Evolutionary conservation across 2,329 filamentous ascomycete genomes (phyloP), one percentile per base, ranked within the genome.

Genomic region (Xylariaceae sp.): DNA sequence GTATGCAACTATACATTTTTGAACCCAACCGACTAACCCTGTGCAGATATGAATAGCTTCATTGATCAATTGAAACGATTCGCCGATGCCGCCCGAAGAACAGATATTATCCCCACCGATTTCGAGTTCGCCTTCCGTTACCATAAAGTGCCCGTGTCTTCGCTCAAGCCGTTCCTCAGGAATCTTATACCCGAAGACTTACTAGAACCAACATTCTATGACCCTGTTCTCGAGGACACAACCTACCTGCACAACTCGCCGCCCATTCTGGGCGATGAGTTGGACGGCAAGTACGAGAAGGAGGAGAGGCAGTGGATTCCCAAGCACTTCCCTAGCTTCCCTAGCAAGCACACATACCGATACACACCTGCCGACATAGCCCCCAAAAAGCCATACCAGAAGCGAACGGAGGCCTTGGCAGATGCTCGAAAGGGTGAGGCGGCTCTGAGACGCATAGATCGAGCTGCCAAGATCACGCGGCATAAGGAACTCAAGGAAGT

Each of bases 281-380:
- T 86, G 2, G 84, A 81, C 54, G 83, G 83, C 36, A 74, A 76
- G 53, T 62, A 71, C 1, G 83, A 86, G 58, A 84, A 83, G 62
- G 74, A 78, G 8, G 67, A 72, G 12, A 80, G 79, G 61, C 52
- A 67, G 21, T 84, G 82, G 67, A 84, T 86, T 10, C 83, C 83
- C 0, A 68, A 71, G 34, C 74, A 75, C 0, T 84, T 86, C 48
- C 83, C 83, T 0, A 74, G 78, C 9, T 86, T 86, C 55, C 83
- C 83, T 0, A 84, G 81, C 65, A 80, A 79, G 43, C 82, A 86
- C 62, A 86, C 83, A 3, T 86, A 85, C 68, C 78, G 76, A 37
- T 80, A 78, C 62, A 86, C 83, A 0, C 78, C 79, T 1, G 75
- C 77, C 32, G 52, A 66, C 26, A 47, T 49, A 10, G 49, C 47